Percentiles rank a stretch among this genome's conserved stretches.
Evolutionary conservation across 352 stramenopile genomes (phyloP).

Genomic region (Phytophthora syringae): DNA sequence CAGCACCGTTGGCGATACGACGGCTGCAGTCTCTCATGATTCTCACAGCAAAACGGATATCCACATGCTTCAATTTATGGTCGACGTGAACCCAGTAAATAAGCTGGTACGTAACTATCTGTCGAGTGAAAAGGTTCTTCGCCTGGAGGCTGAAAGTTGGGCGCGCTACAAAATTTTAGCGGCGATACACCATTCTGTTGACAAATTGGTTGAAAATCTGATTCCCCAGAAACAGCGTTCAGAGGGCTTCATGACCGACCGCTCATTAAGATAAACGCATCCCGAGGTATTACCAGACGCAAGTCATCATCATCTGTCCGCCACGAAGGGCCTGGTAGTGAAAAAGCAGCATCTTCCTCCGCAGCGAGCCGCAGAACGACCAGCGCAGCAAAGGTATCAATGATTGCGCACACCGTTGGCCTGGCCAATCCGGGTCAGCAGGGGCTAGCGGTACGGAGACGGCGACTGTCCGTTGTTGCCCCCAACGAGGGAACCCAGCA

Average conservation of each 20-base stretch:
- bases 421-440: slow-evolving; percentile 3
- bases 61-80: slow-evolving; percentile 52
- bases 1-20: slow-evolving; percentile 1
- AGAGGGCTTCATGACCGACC: slow-evolving; percentile 7
- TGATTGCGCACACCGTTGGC: slow-evolving; percentile 18
- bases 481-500: not conserved
- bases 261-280: slow-evolving; percentile 8
- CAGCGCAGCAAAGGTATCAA: slow-evolving; percentile 18
- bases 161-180: slow-evolving; percentile 48
- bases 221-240: slow-evolving; percentile 20
- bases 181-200: slow-evolving; percentile 40
- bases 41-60: slow-evolving; percentile 23
- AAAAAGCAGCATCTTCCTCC: not conserved
- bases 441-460: not conserved
- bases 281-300: slow-evolving; percentile 4
- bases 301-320: slow-evolving; percentile 13
- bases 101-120: slow-evolving; percentile 51
- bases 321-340: not conserved
- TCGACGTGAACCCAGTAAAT: slow-evolving; percentile 66
- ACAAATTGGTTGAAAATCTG: slow-evolving; percentile 46
- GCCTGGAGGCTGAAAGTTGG: slow-evolving; percentile 67
- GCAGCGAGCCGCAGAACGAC: not conserved
- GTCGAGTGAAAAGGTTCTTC: slow-evolving; percentile 32
- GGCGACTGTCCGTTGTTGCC: slow-evolving; percentile 15
- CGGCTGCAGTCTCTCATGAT: not conserved